phyloP scores from a whole-genome alignment of 805 yeast genomes.

The Saturnispora saitoi region DNA sequence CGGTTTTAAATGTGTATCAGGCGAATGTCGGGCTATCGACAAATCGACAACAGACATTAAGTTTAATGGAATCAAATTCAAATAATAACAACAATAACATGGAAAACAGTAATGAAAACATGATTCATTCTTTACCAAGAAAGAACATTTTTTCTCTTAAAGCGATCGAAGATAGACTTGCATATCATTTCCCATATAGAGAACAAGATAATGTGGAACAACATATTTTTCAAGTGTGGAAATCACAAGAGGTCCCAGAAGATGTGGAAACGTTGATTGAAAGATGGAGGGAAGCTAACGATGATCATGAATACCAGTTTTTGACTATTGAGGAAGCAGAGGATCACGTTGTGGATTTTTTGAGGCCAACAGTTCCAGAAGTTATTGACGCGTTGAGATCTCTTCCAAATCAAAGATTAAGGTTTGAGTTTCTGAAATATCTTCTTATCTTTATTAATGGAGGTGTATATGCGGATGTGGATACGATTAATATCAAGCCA shows the following conservation, averaged over 20 bases:
- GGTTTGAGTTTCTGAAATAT: conserved; percentile 49
- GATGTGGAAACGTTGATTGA: conserved; percentile 23
- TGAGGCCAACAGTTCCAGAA: conserved; percentile 37
- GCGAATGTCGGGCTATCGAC: background rate
- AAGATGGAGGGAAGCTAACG: conserved; percentile 28
- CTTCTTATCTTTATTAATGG: conserved; percentile 43
- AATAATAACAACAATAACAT: background rate
- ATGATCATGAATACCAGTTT: conserved; percentile 22
- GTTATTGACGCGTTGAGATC: conserved; percentile 40
- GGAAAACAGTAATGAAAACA: background rate
- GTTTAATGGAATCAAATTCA: background rate
- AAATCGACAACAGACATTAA: background rate
- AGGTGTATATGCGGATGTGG: conserved; percentile 56
- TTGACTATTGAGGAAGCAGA: conserved; percentile 25
- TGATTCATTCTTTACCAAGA: conserved; percentile 6
- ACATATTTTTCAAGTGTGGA: conserved; percentile 27
- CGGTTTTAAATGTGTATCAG: conserved; percentile 8
- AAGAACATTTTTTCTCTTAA: conserved; percentile 25
- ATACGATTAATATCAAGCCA: conserved; percentile 47
- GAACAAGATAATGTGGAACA: conserved; percentile 21
- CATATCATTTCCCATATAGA: conserved; percentile 25
- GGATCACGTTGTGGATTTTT: conserved; percentile 24
- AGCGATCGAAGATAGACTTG: conserved; percentile 24
- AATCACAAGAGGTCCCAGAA: conserved; percentile 19
- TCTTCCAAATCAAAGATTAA: conserved; percentile 42